Conservation (phyloP, 2,329 filamentous ascomycete genomes). For the Mollisia scopiformis region DNA sequence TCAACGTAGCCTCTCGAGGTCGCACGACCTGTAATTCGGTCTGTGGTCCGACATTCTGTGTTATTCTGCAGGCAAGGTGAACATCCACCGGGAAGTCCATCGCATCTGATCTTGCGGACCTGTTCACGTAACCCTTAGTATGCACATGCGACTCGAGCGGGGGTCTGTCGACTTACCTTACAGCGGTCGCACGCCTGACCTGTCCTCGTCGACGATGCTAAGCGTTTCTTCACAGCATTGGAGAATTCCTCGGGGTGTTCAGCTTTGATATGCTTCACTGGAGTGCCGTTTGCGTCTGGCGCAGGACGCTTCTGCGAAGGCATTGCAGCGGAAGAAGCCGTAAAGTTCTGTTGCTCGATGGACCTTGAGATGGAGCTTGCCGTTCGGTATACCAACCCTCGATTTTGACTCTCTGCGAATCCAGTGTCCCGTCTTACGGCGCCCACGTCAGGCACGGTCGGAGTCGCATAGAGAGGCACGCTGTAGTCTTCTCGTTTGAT, state of each 20-base stretch:
- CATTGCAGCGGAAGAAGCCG: constrained; percentile 30
- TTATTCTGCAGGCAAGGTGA: constrained; percentile 78
- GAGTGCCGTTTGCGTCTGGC: constrained; percentile 23
- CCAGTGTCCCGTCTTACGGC: not conserved
- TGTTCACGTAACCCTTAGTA: constrained; percentile 38
- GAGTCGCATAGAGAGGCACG: constrained; percentile 12
- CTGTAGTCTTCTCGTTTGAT: constrained; percentile 12
- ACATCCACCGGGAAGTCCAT: constrained; percentile 78
- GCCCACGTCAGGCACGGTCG: constrained; percentile 8
- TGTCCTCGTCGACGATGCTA: constrained; percentile 61
- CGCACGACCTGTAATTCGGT: constrained; percentile 82
- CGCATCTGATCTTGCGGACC: constrained; percentile 87
- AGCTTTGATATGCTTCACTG: constrained; percentile 30
- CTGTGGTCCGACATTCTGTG: constrained; percentile 79
- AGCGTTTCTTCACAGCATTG: constrained; percentile 53
- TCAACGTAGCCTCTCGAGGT: constrained; percentile 79
- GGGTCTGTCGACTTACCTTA: constrained; percentile 61
- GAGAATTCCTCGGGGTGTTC: constrained; percentile 38
- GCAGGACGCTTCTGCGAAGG: constrained; percentile 28
- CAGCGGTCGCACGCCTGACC: constrained; percentile 89
- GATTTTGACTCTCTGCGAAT: constrained; percentile 13
- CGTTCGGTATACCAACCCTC: constrained; percentile 14
- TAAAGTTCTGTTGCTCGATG: constrained; percentile 18
- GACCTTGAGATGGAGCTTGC: constrained; percentile 27
- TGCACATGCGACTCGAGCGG: not conserved